Evolutionary conservation across 2,329 filamentous ascomycete genomes (phyloP).

Genomic region (Malbranchea cinnamomea): DNA sequence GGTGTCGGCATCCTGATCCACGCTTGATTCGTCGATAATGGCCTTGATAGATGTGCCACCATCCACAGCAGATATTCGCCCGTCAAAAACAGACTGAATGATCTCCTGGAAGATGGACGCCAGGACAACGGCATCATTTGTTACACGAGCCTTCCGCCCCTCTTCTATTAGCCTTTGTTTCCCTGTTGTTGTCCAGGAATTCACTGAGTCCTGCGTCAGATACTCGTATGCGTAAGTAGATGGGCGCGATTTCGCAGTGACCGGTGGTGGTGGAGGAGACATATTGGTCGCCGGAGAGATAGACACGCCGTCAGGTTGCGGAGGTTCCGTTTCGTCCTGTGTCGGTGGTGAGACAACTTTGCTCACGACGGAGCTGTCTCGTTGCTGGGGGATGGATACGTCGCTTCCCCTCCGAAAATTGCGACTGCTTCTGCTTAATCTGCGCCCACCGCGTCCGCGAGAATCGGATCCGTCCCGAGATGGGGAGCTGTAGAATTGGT

Average conservation of each 20-base stretch:
- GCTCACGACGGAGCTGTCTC: conserved; percentile 13
- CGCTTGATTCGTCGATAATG: conserved; percentile 47
- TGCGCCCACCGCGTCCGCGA: conserved; percentile 24
- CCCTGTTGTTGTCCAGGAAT: conserved; percentile 52
- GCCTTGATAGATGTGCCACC: conserved; percentile 60
- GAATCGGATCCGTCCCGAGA: conserved; percentile 23
- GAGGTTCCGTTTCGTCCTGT: conserved; percentile 16
- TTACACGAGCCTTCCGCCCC: conserved; percentile 47
- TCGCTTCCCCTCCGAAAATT: conserved; percentile 23
- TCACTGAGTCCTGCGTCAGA: conserved; percentile 54
- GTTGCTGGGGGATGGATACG: conserved; percentile 20
- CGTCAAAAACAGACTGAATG: conserved; percentile 57
- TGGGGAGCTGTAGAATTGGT: conserved; percentile 20
- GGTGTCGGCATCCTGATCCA: conserved; percentile 33
- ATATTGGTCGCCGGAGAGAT: conserved; percentile 13
- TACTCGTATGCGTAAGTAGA: conserved; percentile 55
- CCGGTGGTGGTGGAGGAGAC: conserved; percentile 8
- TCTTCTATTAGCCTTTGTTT: conserved; percentile 52
- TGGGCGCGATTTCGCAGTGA: conserved; percentile 8
- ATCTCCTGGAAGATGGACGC: conserved; percentile 73
- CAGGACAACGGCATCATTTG: conserved; percentile 54
- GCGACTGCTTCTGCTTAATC: conserved; percentile 25
- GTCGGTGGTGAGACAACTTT: conserved; percentile 18
- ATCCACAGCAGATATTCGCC: conserved; percentile 49
- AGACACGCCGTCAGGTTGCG: conserved; percentile 17